These are phyloP conservation scores for Chlorencoelia australis DNA, from an alignment of 2,329 filamentous ascomycete genomes.

Conservation along the genomic window DNA sequence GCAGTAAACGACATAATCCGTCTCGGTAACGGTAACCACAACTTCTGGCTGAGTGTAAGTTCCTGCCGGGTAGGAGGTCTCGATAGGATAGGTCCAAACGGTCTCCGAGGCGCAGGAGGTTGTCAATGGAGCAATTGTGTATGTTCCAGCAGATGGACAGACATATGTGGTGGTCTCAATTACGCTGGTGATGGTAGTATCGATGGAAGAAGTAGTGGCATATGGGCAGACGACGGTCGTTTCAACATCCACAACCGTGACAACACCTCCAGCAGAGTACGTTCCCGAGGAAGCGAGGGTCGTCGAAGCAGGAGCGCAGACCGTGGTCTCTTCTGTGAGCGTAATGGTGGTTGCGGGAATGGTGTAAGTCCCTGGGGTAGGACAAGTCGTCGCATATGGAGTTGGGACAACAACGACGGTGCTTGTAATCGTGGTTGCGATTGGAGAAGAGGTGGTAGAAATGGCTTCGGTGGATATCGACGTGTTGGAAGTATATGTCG, in stretches of 20 bases:
- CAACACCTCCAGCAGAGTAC: constrained; percentile 63
- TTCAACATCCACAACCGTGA: constrained; percentile 54
- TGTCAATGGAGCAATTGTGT: constrained; percentile 62
- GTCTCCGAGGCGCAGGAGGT: constrained; percentile 46
- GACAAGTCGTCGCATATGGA: constrained; percentile 40
- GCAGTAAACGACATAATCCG: constrained; percentile 59
- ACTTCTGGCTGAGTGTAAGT: constrained; percentile 62
- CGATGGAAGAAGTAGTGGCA: constrained; percentile 50
- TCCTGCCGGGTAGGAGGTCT: constrained; percentile 55
- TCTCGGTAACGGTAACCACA: constrained; percentile 59
- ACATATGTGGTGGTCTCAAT: constrained; percentile 62
- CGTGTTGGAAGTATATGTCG: constrained; percentile 13
- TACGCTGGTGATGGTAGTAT: constrained; percentile 53
- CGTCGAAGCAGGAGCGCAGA: constrained; percentile 53
- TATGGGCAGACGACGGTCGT: constrained; percentile 64
- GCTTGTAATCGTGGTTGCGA: constrained; percentile 20
- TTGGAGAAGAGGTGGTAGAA: not conserved
- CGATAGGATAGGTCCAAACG: constrained; percentile 53
- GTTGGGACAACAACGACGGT: constrained; percentile 35
- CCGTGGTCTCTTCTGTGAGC: constrained; percentile 56
- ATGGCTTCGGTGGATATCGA: constrained; percentile 1
- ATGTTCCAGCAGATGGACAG: constrained; percentile 64
- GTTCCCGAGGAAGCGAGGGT: constrained; percentile 50
- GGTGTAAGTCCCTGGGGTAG: constrained; percentile 63
- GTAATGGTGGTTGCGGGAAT: constrained; percentile 64